phyloP scores from a whole-genome alignment of 768 basidiomycete genomes.

The Boletus reticulatus region DNA sequence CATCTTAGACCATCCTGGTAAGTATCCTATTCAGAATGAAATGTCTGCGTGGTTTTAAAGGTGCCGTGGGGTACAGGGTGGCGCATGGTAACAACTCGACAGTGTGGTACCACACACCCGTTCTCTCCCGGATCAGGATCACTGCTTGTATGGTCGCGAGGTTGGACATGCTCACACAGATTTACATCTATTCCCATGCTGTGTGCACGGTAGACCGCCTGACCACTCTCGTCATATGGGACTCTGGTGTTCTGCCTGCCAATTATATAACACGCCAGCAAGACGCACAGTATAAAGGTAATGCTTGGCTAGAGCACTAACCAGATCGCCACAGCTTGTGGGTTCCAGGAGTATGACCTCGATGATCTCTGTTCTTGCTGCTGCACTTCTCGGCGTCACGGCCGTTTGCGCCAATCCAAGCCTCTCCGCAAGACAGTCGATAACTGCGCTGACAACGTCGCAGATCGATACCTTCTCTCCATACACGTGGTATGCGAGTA shows the following conservation, averaged over 20 bases:
- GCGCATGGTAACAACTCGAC: not conserved
- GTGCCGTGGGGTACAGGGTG: not conserved
- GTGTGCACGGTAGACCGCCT: not conserved
- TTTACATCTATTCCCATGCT: not conserved
- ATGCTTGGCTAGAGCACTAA: not conserved
- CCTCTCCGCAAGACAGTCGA: constrained; percentile 35
- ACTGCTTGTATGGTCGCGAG: not conserved
- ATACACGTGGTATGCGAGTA: constrained; percentile 49
- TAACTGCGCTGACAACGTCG: constrained; percentile 38
- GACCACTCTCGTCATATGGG: constrained; percentile 8
- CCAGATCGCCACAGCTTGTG: not conserved
- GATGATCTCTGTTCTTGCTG: constrained; percentile 20
- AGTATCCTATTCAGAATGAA: not conserved
- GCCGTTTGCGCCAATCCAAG: constrained; percentile 20
- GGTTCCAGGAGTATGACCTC: not conserved
- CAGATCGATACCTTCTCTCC: constrained; percentile 45
- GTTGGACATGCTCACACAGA: not conserved
- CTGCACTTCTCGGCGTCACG: constrained; percentile 12
- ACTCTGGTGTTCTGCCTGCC: not conserved
- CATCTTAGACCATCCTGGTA: not conserved
- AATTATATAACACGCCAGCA: constrained; percentile 1
- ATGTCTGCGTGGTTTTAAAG: too few relatives aligned
- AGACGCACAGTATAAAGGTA: not conserved
- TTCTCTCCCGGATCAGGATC: not conserved
- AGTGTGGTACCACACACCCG: too few relatives aligned